These are phyloP conservation scores for Rhodotorula mucilaginosa DNA, from an alignment of 1,284 basidiomycete species.

Conservation along the genomic window DNA sequence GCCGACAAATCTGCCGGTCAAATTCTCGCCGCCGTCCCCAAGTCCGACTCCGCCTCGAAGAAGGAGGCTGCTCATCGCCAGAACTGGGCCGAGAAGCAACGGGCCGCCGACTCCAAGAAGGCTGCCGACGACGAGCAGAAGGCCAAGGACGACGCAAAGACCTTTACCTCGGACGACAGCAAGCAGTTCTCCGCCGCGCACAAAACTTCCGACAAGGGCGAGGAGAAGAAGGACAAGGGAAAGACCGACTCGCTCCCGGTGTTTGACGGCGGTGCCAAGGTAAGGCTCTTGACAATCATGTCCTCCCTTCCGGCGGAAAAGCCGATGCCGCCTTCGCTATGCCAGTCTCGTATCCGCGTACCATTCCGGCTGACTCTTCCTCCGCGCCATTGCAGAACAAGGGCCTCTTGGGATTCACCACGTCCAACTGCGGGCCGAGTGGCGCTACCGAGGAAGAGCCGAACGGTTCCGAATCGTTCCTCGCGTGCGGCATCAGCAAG, in stretches of 20 bases:
- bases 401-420: slow-evolving; percentile 24
- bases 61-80: slow-evolving; percentile 1
- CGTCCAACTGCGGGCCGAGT: slow-evolving; percentile 37
- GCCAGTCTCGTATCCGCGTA: too few relatives aligned
- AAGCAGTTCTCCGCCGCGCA: neutral
- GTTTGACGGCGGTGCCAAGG: slow-evolving; percentile 6
- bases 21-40: neutral
- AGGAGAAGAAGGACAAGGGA: neutral
- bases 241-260: slow-evolving; percentile 3
- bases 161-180: neutral
- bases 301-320: neutral
- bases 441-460: slow-evolving; percentile 32
- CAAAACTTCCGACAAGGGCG: neutral
- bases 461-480: slow-evolving; percentile 32
- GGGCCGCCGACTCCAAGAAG: neutral
- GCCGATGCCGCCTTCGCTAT: too few relatives aligned
- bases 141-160: neutral
- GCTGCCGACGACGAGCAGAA: neutral
- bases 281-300: neutral
- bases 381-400: neutral
- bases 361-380: neutral
- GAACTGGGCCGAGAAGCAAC: slow-evolving; percentile 6
- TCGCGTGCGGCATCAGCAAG: slow-evolving; percentile 40
- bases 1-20: slow-evolving; percentile 2
- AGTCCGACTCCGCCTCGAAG: neutral